Evolutionary conservation across 2,329 filamentous ascomycete species (phyloP), one percentile per base, ranked within the genome.

Genomic region (Ceratocystis colombiana): DNA sequence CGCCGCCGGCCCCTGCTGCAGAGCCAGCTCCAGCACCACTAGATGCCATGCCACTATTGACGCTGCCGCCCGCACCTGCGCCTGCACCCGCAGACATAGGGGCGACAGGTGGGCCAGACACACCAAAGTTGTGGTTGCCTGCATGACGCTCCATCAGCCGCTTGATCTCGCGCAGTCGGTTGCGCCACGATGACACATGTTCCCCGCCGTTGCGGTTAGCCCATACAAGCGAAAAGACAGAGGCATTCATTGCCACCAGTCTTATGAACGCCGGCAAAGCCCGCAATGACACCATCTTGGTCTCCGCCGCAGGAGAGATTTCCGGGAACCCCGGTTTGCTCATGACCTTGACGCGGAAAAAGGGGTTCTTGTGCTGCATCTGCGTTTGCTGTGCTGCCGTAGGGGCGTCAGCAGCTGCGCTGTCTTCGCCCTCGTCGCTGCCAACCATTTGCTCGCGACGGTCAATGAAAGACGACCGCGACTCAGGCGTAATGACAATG

Each of bases 141-240:
- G 77, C 79, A 70, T 87, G 81, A 68, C 82, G 84, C 67, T 95
- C 89, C 33, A 91, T 85, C 62, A 99, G 81, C 57, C 85, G 83
- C 73, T 88, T 88, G 73, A 99, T 95, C 73, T 93, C 89, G 62
- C 88, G 84, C 12, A 97, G 82, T 62, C 94, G 86, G 71, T 88
- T 89, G 67, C 90, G 86, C 94, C 94, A 97, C 7, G 90, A 89
- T 10, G 90, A 94, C 37, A 94, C 82, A 72, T 96, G 87, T 74
- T 96, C 91, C 66, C 88, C 88, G 5, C 87, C 88, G 69, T 88
- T 84, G 61, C 86, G 82, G 71, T 84, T 86, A 61, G 84, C 84
- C 90, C 93, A 96, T n/a, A 96, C 92, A 57, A 88, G 83, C 1
- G 89, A 90, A 74, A 97, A 96, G 7, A 97, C 90, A 15, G 90